Evolutionary conservation across 2,329 filamentous ascomycete species (phyloP).

Genomic region (Colletotrichum phormii): DNA sequence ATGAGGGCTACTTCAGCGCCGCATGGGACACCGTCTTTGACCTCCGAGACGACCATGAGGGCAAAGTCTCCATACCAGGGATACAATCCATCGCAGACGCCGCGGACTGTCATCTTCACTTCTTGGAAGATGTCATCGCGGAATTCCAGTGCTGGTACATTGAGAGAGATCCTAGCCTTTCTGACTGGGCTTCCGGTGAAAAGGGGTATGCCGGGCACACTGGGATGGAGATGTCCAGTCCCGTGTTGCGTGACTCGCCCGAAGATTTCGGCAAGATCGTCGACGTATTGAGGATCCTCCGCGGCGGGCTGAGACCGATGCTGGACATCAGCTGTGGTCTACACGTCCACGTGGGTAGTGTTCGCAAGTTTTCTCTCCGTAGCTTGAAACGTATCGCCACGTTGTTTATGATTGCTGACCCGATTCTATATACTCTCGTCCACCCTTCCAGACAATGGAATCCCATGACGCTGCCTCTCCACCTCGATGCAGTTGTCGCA

Average conservation of each 20-base stretch:
- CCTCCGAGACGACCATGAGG: neutral
- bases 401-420: conserved; percentile 9
- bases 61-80: neutral
- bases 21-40: neutral
- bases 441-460: neutral
- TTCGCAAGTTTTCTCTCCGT: conserved; percentile 9
- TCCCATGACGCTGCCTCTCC: neutral
- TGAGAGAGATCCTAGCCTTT: conserved; percentile 13
- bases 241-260: neutral
- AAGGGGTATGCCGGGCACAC: conserved; percentile 16
- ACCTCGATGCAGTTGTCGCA: neutral
- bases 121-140: neutral
- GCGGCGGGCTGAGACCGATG: conserved; percentile 11
- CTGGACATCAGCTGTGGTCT: conserved; percentile 2
- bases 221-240: conserved; percentile 23
- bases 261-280: conserved; percentile 1
- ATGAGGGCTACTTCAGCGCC: neutral
- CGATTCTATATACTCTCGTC: conserved; percentile 2
- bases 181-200: neutral
- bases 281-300: conserved; percentile 6
- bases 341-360: conserved; percentile 26
- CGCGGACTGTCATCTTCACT: neutral
- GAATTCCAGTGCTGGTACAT: conserved; percentile 21
- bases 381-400: conserved; percentile 16
- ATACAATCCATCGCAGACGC: neutral